Base-by-base conservation (phyloP, 108 stramenopile species). In the Pinguiococcus pyrenoidosus region DNA sequence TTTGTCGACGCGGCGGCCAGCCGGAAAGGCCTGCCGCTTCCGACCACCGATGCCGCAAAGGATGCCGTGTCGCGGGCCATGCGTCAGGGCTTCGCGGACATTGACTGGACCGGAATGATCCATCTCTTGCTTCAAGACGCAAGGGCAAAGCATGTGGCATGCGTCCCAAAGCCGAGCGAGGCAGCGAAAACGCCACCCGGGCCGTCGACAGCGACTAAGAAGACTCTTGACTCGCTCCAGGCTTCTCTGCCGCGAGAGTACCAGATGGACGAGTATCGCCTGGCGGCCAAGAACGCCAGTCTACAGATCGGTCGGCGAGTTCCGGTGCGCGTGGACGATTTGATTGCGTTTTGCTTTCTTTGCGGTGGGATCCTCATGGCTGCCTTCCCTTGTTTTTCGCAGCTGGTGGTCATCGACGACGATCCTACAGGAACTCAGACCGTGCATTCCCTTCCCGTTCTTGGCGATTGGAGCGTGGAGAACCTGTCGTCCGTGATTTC, bases 351-450 rank as follows among this genome's bases (percentile, higher is more conserved):
- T n/a, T n/a, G n/a, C n/a, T n/a, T n/a, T n/a, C n/a, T n/a, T n/a
- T n/a, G n/a, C n/a, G n/a, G n/a, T n/a, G n/a, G n/a, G n/a, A n/a
- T n/a, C n/a, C n/a, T n/a, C n/a, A n/a, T n/a, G n/a, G n/a, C n/a
- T n/a, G n/a, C n/a, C n/a, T n/a, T n/a, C n/a, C n/a, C n/a, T n/a
- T n/a, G n/a, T n/a, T n/a, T n/a, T n/a, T n/a, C n/a, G n/a, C n/a
- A n/a, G n/a, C n/a, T n/a, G n/a, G n/a, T n/a, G n/a, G n/a, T n/a
- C n/a, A n/a, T 72, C 13, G 74, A 75, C 44, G 74, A 75, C 44
- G 74, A 75, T 38, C 74, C 74, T 13, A 75, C 74, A 0, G 74
- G 74, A 13, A 69, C 71, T 12, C 74, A 75, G 35, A 72, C 71
- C 16, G 71, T 75, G 13, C 66, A 75, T 46, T 59, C 55, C 37